Evolutionary conservation across 108 stramenopile species (phyloP).

Genomic region (Skeletonema marinoi): DNA sequence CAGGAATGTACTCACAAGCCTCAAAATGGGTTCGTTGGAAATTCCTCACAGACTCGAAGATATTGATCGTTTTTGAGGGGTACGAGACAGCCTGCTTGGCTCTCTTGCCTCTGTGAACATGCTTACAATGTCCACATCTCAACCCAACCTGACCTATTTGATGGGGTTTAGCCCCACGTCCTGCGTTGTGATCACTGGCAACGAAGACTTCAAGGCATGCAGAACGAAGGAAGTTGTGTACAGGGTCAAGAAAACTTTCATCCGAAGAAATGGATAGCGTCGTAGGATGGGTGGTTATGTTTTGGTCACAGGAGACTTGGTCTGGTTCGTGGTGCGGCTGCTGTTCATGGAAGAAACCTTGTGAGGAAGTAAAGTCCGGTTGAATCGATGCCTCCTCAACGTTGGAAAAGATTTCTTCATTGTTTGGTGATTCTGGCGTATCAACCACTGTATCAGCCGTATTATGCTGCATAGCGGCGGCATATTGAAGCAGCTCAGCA

Average conservation of each 20-base stretch:
- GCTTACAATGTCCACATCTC: not conserved
- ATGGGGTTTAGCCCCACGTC: not conserved
- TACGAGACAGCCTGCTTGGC: constrained; percentile 1
- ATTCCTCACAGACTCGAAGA: constrained; percentile 1
- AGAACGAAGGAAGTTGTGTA: constrained; percentile 17
- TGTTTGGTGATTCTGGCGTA: not conserved
- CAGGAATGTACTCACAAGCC: not conserved
- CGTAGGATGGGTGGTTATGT: not conserved
- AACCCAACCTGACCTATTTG: not conserved
- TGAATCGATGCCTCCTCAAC: not conserved
- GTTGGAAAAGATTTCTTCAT: not conserved
- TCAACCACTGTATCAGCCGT: not conserved
- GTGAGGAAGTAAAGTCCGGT: not conserved
- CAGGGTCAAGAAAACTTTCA: constrained; percentile 10
- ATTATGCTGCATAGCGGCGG: not conserved
- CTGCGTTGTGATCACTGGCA: not conserved
- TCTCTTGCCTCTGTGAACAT: not conserved
- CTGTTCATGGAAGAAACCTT: not conserved
- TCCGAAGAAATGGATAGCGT: constrained; percentile 5
- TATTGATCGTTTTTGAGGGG: constrained; percentile 1
- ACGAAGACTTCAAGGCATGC: constrained; percentile 15
- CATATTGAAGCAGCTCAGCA: not conserved
- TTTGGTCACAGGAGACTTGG: not conserved
- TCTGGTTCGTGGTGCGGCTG: not conserved
- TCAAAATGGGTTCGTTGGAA: not conserved